Evolutionary conservation across 164 flowering plant genomes (phyloP), one percentile per base, ranked within the genome.

Genomic region (Akebia trifoliata): DNA sequence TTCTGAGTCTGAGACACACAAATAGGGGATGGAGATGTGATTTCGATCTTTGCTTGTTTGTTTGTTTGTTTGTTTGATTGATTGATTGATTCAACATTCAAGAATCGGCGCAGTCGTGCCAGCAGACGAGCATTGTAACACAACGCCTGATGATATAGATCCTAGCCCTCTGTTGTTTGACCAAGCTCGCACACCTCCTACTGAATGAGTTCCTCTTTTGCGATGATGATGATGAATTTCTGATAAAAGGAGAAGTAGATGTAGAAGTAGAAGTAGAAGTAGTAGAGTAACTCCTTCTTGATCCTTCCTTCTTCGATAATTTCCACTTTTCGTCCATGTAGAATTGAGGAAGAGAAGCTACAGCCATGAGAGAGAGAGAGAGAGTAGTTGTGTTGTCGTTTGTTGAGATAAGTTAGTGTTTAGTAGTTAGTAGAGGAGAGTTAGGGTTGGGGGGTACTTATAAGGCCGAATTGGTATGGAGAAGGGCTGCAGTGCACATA

Each of bases 271-370:
- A 56, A 8, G 57, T 42, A 7, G 64, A 40, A 25, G 66, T 26
- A 29, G 56, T 42, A 28, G 58, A 44, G 14, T 30, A 9, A 2
- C 76, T 61, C 48, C 74, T 74, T 28, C 69, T 70, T 6, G 76
- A 69, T n/a, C 72, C 76, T 51, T 77, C 79, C 45, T 86, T 86
- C 75, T 77, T 86, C 6, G 94, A 80, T 9, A 80, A 57, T 69
- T 79, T 84, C 86, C 86, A 84, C 54, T 86, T 84, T 48, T 80
- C 86, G 24, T 82, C 83, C n/a, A 81, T 49, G 45, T 69, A 80
- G 21, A 81, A 65, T 42, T 62, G 65, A 3, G 76, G 65, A 22
- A 56, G 38, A 11, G 54, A 39, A n/a, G 61, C 60, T 30, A 22
- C 51, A 2, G 71, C 61, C 43, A 54, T 39, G n/a, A 15, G 50